Conservation (phyloP, 257 asterid species). For the Ilex asprella region DNA sequence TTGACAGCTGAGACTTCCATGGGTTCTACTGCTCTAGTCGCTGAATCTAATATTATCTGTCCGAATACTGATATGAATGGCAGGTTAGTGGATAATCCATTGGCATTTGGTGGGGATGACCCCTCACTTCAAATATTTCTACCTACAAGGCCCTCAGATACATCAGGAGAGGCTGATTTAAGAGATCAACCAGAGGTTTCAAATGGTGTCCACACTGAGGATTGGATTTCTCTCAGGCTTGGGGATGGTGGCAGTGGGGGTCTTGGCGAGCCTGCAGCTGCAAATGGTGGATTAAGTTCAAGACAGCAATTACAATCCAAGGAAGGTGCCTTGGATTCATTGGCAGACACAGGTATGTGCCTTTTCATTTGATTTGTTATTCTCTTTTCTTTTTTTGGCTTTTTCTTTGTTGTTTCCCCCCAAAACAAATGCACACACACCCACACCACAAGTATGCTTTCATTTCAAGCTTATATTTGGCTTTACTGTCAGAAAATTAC, state of each 20-base stretch:
- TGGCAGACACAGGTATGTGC: constrained; percentile 58
- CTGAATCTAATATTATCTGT: constrained; percentile 36
- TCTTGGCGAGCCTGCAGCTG: constrained; percentile 34
- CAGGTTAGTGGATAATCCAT: constrained; percentile 66
- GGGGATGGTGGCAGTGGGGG: constrained; percentile 59
- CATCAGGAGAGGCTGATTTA: constrained; percentile 45
- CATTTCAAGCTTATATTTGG: background rate
- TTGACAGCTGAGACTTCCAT: constrained; percentile 41
- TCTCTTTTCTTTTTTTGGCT: background rate
- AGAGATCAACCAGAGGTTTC: constrained; percentile 52
- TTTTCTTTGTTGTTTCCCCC: background rate
- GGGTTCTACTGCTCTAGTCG: constrained; percentile 50
- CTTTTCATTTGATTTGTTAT: background rate
- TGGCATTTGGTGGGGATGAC: constrained; percentile 62
- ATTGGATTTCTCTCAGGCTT: constrained; percentile 85
- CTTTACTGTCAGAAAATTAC: background rate
- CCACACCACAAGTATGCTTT: too few relatives aligned
- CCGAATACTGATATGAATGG: constrained; percentile 37
- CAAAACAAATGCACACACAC: too few relatives aligned
- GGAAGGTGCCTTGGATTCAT: constrained; percentile 41
- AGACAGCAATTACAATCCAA: constrained; percentile 43
- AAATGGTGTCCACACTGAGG: constrained; percentile 62
- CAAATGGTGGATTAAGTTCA: constrained; percentile 39
- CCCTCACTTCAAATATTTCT: constrained; percentile 94
- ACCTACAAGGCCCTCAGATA: constrained; percentile 72